Evolutionary conservation across 2,329 filamentous ascomycete genomes (phyloP).

Genomic region (Rhynchosporium secalis): DNA sequence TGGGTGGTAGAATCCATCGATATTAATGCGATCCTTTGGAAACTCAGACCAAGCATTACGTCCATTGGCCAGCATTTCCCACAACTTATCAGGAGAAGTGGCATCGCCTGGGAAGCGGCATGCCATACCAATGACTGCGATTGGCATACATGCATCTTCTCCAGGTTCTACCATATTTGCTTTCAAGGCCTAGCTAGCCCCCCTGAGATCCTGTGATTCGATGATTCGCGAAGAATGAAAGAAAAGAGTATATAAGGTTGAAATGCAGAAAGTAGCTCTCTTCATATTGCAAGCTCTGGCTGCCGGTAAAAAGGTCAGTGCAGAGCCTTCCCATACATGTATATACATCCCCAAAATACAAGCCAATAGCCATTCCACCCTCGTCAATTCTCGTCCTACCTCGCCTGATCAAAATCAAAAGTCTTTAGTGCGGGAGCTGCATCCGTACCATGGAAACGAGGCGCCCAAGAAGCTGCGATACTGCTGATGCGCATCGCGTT

Average conservation of each 20-base stretch:
- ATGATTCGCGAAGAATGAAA: background rate
- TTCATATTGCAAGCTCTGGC: background rate
- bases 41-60: constrained; percentile 9
- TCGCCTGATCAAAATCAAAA: too few relatives aligned
- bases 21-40: constrained; percentile 14
- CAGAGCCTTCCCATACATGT: background rate
- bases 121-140: constrained; percentile 19
- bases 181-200: background rate
- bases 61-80: constrained; percentile 15
- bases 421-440: too few relatives aligned
- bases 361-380: background rate
- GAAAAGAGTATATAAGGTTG: too few relatives aligned
- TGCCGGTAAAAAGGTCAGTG: background rate
- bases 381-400: background rate
- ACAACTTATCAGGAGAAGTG: constrained; percentile 11
- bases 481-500: too few relatives aligned
- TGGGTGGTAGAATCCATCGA: constrained; percentile 18
- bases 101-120: constrained; percentile 17
- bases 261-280: background rate
- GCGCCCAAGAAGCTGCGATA: too few relatives aligned
- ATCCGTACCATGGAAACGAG: too few relatives aligned
- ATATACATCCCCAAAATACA: background rate
- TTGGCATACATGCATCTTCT: constrained; percentile 15
- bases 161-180: background rate
- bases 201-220: background rate